phyloP scores from a whole-genome alignment of 1,284 basidiomycete genomes.

The Gomphus bonarii region DNA sequence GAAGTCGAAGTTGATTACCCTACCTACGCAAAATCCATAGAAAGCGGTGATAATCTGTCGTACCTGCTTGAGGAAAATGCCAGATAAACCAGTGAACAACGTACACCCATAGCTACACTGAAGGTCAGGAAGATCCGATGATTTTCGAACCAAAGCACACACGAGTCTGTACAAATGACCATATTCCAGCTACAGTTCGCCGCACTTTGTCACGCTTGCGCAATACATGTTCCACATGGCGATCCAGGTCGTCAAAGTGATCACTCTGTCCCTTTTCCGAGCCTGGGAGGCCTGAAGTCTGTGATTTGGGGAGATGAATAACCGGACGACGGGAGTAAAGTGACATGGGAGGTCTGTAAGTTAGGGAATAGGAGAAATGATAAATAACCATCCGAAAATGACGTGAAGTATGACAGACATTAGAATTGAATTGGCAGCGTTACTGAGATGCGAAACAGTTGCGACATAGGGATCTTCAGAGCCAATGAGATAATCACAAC shows the following conservation, averaged over 20 bases:
- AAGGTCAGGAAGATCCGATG: not conserved
- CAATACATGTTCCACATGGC: conserved; percentile 73
- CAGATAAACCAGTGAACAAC: conserved; percentile 16
- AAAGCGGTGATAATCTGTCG: conserved; percentile 61
- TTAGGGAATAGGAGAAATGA: not conserved
- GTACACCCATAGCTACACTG: conserved; percentile 44
- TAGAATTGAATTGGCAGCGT: conserved; percentile 70
- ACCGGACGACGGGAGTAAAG: conserved; percentile 63
- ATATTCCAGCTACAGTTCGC: conserved; percentile 59
- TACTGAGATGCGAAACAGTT: conserved; percentile 59
- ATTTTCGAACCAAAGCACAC: conserved; percentile 19
- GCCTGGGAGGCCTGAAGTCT: conserved; percentile 21
- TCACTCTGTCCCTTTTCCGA: conserved; percentile 18
- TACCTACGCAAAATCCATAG: conserved; percentile 71
- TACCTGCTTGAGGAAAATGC: conserved; percentile 14
- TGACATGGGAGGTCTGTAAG: conserved; percentile 47
- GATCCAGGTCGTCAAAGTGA: conserved; percentile 55
- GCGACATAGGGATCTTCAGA: conserved; percentile 60
- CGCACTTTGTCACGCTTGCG: conserved; percentile 52
- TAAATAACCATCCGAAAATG: not conserved
- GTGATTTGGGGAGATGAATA: conserved; percentile 37
- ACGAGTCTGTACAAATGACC: conserved; percentile 82
- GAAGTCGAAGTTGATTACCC: conserved; percentile 16
- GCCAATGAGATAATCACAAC: not conserved
- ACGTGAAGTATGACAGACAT: conserved; percentile 30